Conservation (phyloP, 2,329 filamentous ascomycete genomes). For the Tolypocladium album region DNA sequence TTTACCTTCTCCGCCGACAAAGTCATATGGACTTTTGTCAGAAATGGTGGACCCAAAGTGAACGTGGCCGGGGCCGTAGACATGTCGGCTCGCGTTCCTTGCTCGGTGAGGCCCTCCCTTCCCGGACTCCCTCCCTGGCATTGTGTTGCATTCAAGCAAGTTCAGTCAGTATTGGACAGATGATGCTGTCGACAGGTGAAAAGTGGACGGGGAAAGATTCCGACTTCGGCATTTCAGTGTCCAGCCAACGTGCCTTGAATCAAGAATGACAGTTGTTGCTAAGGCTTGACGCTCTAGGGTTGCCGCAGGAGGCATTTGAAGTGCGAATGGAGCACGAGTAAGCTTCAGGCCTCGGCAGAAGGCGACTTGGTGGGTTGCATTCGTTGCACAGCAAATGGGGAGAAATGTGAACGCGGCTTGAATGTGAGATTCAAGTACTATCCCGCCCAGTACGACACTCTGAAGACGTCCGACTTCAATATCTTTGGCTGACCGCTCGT, state of each 20-base stretch:
- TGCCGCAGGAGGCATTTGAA: conserved; percentile 4
- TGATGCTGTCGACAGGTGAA: not conserved
- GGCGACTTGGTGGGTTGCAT: conserved; percentile 1
- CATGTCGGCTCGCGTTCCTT: not conserved
- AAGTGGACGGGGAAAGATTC: not conserved
- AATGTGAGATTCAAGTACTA: conserved; percentile 8
- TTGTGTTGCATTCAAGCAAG: not conserved
- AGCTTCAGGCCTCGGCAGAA: not conserved
- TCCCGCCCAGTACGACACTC: conserved; percentile 3
- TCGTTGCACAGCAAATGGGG: conserved; percentile 4
- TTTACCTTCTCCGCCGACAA: not conserved
- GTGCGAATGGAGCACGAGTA: conserved; percentile 2
- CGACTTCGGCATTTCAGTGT: not conserved
- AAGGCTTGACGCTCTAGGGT: not conserved
- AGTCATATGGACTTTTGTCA: not conserved
- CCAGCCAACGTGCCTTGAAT: not conserved
- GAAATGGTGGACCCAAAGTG: not conserved
- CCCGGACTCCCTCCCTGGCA: not conserved
- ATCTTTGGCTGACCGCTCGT: not conserved
- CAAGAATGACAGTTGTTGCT: not conserved
- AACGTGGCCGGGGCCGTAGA: not conserved
- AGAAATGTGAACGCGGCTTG: conserved; percentile 5
- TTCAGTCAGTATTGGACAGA: not conserved
- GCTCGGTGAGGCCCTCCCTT: not conserved
- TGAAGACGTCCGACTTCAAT: not conserved